A percentile compares a stretch with the other conserved stretches of the same genome.
Evolutionary conservation across 371 early-diverging fungal species (phyloP).

Genomic region (Racocetra persica): DNA sequence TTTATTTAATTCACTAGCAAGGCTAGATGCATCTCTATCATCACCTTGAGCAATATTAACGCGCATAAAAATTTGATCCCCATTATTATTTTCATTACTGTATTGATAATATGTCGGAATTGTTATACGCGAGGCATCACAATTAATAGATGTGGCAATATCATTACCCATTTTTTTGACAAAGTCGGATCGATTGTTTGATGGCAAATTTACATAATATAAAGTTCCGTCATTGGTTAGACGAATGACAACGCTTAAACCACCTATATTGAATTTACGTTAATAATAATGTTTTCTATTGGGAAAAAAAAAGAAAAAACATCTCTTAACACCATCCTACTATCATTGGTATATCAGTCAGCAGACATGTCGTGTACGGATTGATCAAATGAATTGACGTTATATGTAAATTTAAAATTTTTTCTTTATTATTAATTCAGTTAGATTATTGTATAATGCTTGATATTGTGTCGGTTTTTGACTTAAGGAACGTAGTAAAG

Average conservation of each 20-base stretch:
- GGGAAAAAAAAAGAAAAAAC: neutral
- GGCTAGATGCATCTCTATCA: neutral
- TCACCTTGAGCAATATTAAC: neutral
- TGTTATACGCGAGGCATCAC: neutral
- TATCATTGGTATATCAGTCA: too few species aligned
- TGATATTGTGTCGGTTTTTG: too few species aligned
- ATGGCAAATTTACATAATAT: neutral
- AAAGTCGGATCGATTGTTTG: neutral
- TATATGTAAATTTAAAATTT: too few species aligned
- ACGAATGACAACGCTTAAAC: neutral
- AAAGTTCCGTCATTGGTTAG: neutral
- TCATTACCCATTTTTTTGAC: neutral
- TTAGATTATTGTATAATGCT: too few species aligned
- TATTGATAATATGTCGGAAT: neutral
- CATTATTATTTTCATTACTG: neutral
- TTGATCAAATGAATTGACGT: too few species aligned
- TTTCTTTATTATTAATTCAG: too few species aligned
- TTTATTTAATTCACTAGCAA: conserved; percentile 7
- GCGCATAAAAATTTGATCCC: conserved; percentile 2
- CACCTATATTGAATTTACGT: neutral
- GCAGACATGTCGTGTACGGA: too few species aligned
- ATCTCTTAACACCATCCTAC: neutral
- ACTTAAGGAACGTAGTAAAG: too few species aligned
- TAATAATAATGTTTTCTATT: neutral
- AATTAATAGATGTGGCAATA: neutral